Evolutionary conservation across 2,329 filamentous ascomycete genomes (phyloP).

Genomic region (Colletotrichum eleusines): DNA sequence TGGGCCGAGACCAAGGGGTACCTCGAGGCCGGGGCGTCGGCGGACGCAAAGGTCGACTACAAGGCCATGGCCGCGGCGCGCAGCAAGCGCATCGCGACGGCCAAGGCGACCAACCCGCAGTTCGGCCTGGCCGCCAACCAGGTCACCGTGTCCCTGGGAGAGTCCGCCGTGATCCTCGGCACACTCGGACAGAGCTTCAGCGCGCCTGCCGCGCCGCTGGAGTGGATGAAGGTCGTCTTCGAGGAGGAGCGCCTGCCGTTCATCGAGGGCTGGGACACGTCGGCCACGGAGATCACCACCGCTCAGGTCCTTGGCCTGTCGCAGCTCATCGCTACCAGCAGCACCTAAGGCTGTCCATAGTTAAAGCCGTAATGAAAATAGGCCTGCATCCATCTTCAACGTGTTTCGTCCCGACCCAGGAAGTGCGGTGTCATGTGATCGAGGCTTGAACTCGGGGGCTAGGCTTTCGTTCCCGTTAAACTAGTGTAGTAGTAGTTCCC

Average conservation of each 20-base stretch:
- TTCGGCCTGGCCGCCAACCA: conserved; percentile 43
- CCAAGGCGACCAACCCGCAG: conserved; percentile 37
- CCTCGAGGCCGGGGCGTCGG: conserved; percentile 37
- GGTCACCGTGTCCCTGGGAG: conserved; percentile 39
- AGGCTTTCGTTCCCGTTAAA: neutral
- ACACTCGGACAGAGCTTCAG: conserved; percentile 41
- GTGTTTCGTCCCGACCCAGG: neutral
- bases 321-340: conserved; percentile 30
- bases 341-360: neutral
- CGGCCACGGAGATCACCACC: conserved; percentile 13
- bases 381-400: neutral
- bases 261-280: conserved; percentile 31
- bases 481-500: neutral
- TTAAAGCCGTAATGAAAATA: neutral
- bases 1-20: conserved; percentile 43
- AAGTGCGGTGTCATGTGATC: neutral
- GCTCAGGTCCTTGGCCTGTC: conserved; percentile 33
- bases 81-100: conserved; percentile 45
- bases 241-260: conserved; percentile 39
- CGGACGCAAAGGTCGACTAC: conserved; percentile 44
- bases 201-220: conserved; percentile 31
- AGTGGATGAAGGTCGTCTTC: conserved; percentile 33
- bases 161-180: conserved; percentile 43
- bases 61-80: conserved; percentile 47
- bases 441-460: too few species aligned